Evolutionary conservation across 2,329 filamentous ascomycete genomes (phyloP).

Genomic region (Claviceps pusilla): DNA sequence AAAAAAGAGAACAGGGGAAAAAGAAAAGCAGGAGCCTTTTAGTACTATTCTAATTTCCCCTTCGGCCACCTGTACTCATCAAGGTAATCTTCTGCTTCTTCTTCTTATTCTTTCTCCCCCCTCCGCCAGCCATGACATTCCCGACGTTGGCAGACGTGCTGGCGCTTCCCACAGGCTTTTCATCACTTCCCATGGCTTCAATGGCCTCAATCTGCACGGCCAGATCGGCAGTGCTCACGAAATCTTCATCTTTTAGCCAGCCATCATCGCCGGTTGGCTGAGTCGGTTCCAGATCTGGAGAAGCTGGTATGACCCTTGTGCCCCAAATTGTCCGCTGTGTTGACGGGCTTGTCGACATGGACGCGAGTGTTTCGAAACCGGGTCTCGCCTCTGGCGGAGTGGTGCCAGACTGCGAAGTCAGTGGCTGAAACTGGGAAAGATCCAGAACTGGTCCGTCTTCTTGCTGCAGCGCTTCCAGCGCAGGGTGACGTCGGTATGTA

Average conservation of each 20-base stretch:
- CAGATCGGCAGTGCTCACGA: conserved; percentile 48
- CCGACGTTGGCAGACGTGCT: conserved; percentile 6
- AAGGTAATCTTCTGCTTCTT: conserved; percentile 59
- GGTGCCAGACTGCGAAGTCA: conserved; percentile 34
- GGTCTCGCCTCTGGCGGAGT: conserved; percentile 42
- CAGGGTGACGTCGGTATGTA: conserved; percentile 17
- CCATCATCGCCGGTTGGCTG: conserved; percentile 48
- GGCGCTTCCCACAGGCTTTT: conserved; percentile 6
- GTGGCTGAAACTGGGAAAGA: conserved; percentile 49
- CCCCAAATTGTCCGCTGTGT: conserved; percentile 79
- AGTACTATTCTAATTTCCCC: conserved; percentile 22
- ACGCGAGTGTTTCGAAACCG: conserved; percentile 55
- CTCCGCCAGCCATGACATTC: conserved; percentile 15
- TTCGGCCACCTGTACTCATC: conserved; percentile 50
- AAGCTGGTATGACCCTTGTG: conserved; percentile 52
- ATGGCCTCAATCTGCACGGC: conserved; percentile 44
- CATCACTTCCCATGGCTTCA: conserved; percentile 22
- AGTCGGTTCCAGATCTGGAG: conserved; percentile 35
- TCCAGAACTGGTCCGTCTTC: conserved; percentile 28
- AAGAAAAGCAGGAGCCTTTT: neutral
- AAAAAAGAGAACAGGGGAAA: too few relatives aligned
- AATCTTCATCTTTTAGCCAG: conserved; percentile 70
- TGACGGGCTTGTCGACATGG: conserved; percentile 67
- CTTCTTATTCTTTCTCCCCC: conserved; percentile 39
- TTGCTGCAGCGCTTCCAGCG: conserved; percentile 23